Evolutionary conservation across 2,329 filamentous ascomycete species (phyloP), one percentile per base, ranked within the genome.

Genomic region (Zasmidium cellare): DNA sequence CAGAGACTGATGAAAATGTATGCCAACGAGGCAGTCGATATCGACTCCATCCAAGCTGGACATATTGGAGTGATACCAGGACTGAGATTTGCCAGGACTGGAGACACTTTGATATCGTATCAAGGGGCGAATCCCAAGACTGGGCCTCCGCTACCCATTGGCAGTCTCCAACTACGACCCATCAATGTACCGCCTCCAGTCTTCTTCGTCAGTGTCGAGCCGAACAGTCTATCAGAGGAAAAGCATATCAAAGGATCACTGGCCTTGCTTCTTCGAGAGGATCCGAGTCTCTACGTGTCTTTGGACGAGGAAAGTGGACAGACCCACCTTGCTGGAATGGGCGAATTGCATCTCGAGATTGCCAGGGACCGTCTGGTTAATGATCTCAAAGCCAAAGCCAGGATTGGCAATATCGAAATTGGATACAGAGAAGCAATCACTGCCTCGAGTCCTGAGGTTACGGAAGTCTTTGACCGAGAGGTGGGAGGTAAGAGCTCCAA

Each of bases 1-100:
- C 88, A 91, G 55, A 87, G 89, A 2, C 83, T 97, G 35, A 78
- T 97, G 55, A 92, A 92, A 65, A 96, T 97, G 79, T 96, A 94
- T 60, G 94, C 91, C 51, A 88, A 87, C 35, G 90, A 96, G 69
- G 89, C 92, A 0, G 84, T 96, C 16, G 92, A 97, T 63, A 87
- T 97, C 20, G 84, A 88, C 19, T 84, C 87, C 24, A 89, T 99
- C 38, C 80, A 85, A 2, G 86, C 91, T 0, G 94, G 94, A 0
- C 92, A 97, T 71, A 99, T 99, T 60, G 94, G 94, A 28, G 94
- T 96, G 3, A 88, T 99, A 51, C 87, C 90, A 14, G 94, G 93
- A 0, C 82, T 97, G 18, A 97, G 96, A 72, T 84, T 89, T 67
- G 89, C 93, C n/a, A 84, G 94, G 38, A 99, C 94, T 1, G 94